Evolutionary conservation across 441 rosid genomes (phyloP).

Genomic region (Croton setiger): DNA sequence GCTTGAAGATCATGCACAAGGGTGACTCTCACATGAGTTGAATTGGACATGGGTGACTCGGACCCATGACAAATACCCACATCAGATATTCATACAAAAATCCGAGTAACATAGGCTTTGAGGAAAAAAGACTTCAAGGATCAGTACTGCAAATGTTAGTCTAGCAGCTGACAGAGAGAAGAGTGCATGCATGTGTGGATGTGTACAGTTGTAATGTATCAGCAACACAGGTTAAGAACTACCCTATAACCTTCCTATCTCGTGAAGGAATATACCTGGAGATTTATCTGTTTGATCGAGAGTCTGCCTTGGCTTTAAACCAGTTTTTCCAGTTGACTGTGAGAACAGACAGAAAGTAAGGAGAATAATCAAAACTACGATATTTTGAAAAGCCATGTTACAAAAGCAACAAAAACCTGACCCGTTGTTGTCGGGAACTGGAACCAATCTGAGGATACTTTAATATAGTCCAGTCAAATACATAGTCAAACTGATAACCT

Average conservation of each 20-base stretch:
- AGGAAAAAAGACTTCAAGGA: background rate
- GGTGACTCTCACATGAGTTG: background rate
- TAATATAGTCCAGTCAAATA: conserved; percentile 90
- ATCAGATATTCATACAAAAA: background rate
- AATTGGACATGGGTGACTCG: background rate
- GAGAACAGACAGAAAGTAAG: conserved; percentile 14
- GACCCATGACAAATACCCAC: background rate
- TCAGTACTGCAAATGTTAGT: background rate
- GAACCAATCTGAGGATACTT: conserved; percentile 81
- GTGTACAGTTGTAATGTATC: conserved; percentile 3
- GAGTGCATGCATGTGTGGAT: too few species aligned
- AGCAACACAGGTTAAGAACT: background rate
- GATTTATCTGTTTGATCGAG: conserved; percentile 40
- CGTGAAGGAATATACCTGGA: conserved; percentile 47
- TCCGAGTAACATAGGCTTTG: background rate
- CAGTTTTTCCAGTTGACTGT: conserved; percentile 28
- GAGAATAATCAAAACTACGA: conserved; percentile 14
- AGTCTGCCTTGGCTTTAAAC: conserved; percentile 45
- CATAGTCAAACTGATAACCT: conserved; percentile 94
- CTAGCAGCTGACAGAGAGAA: background rate
- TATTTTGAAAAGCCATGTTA: conserved; percentile 10
- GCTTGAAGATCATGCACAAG: background rate
- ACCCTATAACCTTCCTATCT: conserved; percentile 26
- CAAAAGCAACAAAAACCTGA: conserved; percentile 26
- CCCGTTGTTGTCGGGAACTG: conserved; percentile 70